Evolutionary conservation across 2,329 filamentous ascomycete genomes (phyloP).

Genomic region (Arthroderma sp.): DNA sequence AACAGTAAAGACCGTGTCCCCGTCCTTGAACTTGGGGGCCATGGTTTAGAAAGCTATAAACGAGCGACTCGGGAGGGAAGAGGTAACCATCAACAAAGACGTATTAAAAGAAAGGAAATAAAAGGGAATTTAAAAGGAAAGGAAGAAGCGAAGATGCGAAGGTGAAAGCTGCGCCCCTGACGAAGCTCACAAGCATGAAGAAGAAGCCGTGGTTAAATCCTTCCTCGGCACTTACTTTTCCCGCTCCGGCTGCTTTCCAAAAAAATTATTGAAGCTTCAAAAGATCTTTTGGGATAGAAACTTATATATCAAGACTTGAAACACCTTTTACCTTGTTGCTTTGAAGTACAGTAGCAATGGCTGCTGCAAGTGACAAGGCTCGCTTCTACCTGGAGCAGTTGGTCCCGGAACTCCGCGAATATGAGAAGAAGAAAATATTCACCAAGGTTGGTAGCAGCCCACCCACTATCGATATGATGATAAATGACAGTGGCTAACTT

Average conservation of each 20-base stretch:
- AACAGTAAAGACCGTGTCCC: constrained; percentile 50
- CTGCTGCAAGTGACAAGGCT: constrained; percentile 80
- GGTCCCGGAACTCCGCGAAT: constrained; percentile 83
- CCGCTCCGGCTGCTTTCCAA: no score
- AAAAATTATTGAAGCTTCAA: no score
- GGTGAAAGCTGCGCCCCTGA: background rate
- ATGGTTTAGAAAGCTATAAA: constrained; percentile 33
- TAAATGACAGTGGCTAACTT: no score
- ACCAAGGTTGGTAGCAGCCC: constrained; percentile 46
- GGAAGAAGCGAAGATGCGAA: background rate
- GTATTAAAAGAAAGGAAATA: constrained; percentile 17
- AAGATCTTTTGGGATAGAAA: no score
- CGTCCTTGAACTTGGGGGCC: constrained; percentile 51
- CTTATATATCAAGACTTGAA: no score
- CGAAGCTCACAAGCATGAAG: background rate
- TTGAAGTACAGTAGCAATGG: no score
- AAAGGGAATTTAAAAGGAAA: constrained; percentile 10
- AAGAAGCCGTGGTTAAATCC: background rate
- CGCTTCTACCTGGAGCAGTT: constrained; percentile 89
- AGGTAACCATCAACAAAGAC: constrained; percentile 15
- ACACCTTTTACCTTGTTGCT: no score
- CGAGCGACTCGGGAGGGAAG: constrained; percentile 16
- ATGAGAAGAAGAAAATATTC: constrained; percentile 86
- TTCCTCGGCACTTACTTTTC: background rate
- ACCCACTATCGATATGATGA: background rate